phyloP scores from a whole-genome alignment of 129 eudicot genomes.

The Rutidosis leptorrhynchoides region DNA sequence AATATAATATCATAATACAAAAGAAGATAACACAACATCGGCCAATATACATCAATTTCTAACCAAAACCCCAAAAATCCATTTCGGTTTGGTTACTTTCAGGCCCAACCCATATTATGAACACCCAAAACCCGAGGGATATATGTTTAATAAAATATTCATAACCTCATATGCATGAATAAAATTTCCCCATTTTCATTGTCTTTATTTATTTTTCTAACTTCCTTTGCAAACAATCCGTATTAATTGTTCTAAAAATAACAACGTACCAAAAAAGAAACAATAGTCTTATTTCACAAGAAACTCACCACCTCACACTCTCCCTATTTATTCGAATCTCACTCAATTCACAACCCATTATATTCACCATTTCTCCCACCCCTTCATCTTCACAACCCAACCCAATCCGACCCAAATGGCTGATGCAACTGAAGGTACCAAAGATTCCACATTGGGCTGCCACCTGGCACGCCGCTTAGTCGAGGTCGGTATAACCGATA shows the following conservation, averaged over 20 bases:
- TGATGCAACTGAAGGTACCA: slow-evolving; percentile 19
- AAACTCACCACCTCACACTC: slow-evolving; percentile 30
- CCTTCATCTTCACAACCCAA: slow-evolving; percentile 1
- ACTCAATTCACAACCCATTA: slow-evolving; percentile 16
- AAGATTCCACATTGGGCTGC: slow-evolving; percentile 59
- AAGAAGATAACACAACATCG: too few species aligned
- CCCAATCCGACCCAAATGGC: slow-evolving; percentile 21
- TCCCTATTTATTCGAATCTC: slow-evolving; percentile 39
- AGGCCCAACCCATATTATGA: too few species aligned
- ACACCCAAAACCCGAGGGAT: too few species aligned
- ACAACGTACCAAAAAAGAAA: slow-evolving; percentile 18
- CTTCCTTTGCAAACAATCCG: slow-evolving; percentile 23
- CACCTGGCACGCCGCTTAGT: slow-evolving; percentile 62
- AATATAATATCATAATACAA: too few species aligned
- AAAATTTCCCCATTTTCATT: neutral
- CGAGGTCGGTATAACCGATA: slow-evolving; percentile 51
- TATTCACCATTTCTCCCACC: slow-evolving; percentile 21
- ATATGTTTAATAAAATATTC: too few species aligned
- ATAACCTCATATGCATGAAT: neutral
- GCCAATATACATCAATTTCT: too few species aligned
- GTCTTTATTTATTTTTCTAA: neutral
- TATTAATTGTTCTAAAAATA: slow-evolving; percentile 15
- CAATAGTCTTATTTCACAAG: slow-evolving; percentile 10
- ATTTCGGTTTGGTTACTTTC: too few species aligned
- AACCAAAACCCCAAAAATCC: too few species aligned